Evolutionary conservation across 345 rosid genomes (phyloP).

Genomic region (Eucalyptus polybractea): DNA sequence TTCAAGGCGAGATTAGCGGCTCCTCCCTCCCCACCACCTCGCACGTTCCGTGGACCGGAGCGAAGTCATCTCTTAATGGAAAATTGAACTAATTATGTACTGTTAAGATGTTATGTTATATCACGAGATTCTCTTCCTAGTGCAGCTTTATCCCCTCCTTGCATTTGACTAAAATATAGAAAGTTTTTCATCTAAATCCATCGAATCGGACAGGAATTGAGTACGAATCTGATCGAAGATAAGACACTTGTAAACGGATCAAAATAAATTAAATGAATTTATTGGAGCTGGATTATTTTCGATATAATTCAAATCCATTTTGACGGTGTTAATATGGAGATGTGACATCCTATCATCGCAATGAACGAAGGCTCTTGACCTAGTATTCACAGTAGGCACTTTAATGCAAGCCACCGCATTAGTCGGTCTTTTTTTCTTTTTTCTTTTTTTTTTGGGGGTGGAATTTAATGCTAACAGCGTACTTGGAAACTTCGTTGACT

Average conservation of each 20-base stretch:
- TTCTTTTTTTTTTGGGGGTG: rapidly evolving
- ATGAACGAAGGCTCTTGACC: not conserved
- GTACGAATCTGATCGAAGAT: no score
- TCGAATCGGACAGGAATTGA: not conserved
- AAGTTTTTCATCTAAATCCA: no score
- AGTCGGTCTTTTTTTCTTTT: no score
- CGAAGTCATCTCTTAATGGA: not conserved
- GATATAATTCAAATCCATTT: no score
- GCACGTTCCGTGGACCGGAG: not conserved
- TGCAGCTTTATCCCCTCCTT: no score
- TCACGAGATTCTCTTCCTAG: not conserved
- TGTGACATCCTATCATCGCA: not conserved
- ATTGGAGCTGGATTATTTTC: not conserved
- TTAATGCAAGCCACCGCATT: no score
- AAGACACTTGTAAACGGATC: no score
- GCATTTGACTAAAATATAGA: no score
- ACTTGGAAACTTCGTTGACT: not conserved
- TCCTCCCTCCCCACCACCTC: not conserved
- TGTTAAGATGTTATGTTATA: not conserved
- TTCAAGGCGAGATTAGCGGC: not conserved
- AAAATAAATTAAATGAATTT: no score
- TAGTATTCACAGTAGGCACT: not conserved
- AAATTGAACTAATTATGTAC: not conserved
- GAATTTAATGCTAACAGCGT: not conserved
- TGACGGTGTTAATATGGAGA: not conserved